phyloP scores from a whole-genome alignment of 2,329 filamentous ascomycete genomes.

The Geoglossum cookeanum region DNA sequence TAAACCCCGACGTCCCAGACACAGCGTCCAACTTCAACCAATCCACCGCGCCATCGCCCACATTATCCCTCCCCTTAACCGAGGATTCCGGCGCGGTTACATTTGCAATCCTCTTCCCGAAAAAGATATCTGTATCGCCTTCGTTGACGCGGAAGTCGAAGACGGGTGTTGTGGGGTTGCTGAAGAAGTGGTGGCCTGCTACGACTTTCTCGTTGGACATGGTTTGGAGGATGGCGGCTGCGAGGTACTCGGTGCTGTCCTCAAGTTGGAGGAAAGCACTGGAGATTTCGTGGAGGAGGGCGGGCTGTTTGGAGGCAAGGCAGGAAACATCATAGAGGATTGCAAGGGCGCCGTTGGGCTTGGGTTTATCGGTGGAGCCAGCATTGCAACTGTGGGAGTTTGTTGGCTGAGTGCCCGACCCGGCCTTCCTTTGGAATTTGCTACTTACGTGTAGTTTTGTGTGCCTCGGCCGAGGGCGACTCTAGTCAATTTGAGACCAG shows the following conservation, averaged over 20 bases:
- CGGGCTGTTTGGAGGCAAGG: slow-evolving; percentile 48
- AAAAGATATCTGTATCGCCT: slow-evolving; percentile 36
- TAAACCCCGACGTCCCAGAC: slow-evolving; percentile 40
- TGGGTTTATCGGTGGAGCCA: slow-evolving; percentile 41
- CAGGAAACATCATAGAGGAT: slow-evolving; percentile 80
- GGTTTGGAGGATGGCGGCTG: slow-evolving; percentile 36
- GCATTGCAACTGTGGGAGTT: slow-evolving; percentile 44
- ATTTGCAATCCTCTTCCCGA: slow-evolving; percentile 41
- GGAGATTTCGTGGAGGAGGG: slow-evolving; percentile 45
- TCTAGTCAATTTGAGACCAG: slow-evolving; percentile 48
- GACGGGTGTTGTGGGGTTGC: slow-evolving; percentile 46
- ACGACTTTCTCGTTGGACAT: slow-evolving; percentile 21
- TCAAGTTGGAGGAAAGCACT: slow-evolving; percentile 46
- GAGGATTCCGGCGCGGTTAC: slow-evolving; percentile 44
- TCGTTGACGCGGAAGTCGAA: slow-evolving; percentile 53
- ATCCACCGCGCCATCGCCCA: slow-evolving; percentile 48
- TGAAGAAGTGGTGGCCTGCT: slow-evolving; percentile 70
- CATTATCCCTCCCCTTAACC: slow-evolving; percentile 33
- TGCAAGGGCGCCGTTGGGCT: slow-evolving; percentile 53
- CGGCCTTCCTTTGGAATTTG: not conserved
- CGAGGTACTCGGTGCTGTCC: slow-evolving; percentile 20
- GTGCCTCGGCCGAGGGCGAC: slow-evolving; percentile 76
- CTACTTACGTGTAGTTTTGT: slow-evolving; percentile 19
- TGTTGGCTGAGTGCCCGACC: slow-evolving; percentile 6
- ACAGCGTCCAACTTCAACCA: slow-evolving; percentile 55